Evolutionary conservation across 495 filamentous ascomycete genomes (phyloP), one percentile per base, ranked within the genome.

Genomic region (Recurvomyces mirabilis): DNA sequence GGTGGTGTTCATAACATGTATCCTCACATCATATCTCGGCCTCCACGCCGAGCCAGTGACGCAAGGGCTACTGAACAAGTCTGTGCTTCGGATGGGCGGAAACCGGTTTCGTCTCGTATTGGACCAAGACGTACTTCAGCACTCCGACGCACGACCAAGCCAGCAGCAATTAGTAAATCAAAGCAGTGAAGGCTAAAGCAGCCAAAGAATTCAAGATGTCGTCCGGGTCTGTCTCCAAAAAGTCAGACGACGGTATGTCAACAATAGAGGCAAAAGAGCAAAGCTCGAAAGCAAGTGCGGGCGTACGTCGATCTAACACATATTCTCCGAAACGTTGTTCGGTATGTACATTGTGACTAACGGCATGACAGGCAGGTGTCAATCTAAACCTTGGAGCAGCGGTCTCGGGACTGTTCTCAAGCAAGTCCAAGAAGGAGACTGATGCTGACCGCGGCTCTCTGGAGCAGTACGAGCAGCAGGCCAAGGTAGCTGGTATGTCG

Each of bases 321-420:
- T 12, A 9, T 7, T 36, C 17, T 12, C n/a, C n/a, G n/a, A n/a
- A 36, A 7, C 11, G 17, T 36, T 18, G 6, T 18, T 18, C 15
- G 7, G 7, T 36, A 7, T 15, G 33, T 18, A 29, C 26, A 29
- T 7, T 29, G 26, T 29, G 26, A 29, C 26, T 29, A n/a, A 29
- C 26, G 26, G 26, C 30, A 18, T 21, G 18, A n/a, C 13, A 63
- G 60, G 60, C 60, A 12, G 60, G 60, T 24, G 42, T 64, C 18
- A 64, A 60, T 28, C 51, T 64, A 26, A 64, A 61, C 51, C 38
- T 64, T 45, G 48, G 58, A 37, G 60, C 54, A 43, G 60, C 58
- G 18, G 29, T 64, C 31, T 42, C 47, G 31, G 56, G 60, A 28
- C 47, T 52, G 20, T 56, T 64, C 31, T 42, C 31, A 10, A 51